A percentile compares a stretch with the other conserved stretches of the same genome.
Evolutionary conservation across 768 basidiomycete species (phyloP).

Genomic region (Psilocybe cubensis): DNA sequence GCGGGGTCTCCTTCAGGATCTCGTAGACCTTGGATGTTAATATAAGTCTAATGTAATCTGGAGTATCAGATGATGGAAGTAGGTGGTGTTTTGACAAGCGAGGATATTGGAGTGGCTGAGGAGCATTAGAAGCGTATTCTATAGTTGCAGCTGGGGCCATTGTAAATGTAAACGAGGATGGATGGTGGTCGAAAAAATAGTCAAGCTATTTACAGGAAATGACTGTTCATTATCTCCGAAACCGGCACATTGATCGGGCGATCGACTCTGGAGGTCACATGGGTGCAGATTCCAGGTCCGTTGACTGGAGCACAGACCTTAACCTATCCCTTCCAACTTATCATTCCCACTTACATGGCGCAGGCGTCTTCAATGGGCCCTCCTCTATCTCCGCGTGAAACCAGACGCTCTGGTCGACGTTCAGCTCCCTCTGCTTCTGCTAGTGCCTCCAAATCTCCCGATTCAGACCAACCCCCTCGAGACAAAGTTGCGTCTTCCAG

Average conservation of each 20-base stretch:
- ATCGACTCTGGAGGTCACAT: background rate
- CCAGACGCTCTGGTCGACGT: conserved; percentile 77
- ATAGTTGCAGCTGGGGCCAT: conserved; percentile 57
- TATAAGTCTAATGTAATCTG: conserved; percentile 89
- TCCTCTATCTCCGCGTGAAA: conserved; percentile 76
- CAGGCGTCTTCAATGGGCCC: conserved; percentile 76
- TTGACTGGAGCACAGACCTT: background rate
- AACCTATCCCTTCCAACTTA: background rate
- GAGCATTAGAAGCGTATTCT: conserved; percentile 73
- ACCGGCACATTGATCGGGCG: background rate
- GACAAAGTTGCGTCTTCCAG: conserved; percentile 48
- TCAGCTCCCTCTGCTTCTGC: conserved; percentile 68
- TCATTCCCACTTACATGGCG: conserved; percentile 45
- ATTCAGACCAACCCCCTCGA: conserved; percentile 64
- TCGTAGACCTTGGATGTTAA: conserved; percentile 92
- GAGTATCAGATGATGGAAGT: conserved; percentile 64
- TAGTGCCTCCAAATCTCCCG: conserved; percentile 74
- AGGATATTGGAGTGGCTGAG: conserved; percentile 66
- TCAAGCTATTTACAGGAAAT: conserved; percentile 2
- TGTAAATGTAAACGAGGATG: conserved; percentile 10
- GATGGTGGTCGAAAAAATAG: background rate
- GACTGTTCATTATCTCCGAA: background rate
- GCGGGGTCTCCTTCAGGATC: conserved; percentile 86
- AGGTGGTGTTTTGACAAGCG: conserved; percentile 69
- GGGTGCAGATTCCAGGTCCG: background rate